Evolutionary conservation across 257 asterid genomes (phyloP).

Genomic region (Scutellaria barbata): DNA sequence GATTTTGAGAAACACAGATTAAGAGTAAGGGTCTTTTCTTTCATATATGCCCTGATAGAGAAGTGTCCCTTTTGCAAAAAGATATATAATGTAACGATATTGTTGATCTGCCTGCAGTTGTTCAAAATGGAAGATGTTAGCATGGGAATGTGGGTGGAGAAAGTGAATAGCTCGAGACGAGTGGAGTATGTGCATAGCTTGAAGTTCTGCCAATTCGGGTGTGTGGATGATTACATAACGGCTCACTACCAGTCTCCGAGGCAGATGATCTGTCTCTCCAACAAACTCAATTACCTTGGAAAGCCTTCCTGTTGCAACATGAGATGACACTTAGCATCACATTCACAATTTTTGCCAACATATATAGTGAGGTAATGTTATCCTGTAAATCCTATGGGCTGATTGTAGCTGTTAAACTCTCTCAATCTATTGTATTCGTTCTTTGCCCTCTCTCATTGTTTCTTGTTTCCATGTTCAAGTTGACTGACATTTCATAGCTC

Average conservation of each 20-base stretch:
- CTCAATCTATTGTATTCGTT: constrained; percentile 25
- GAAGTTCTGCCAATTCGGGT: constrained; percentile 90
- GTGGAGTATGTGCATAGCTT: constrained; percentile 86
- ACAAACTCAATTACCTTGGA: constrained; percentile 62
- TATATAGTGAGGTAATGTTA: constrained; percentile 26
- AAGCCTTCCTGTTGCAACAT: constrained; percentile 79
- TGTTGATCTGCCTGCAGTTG: constrained; percentile 50
- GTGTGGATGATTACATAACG: constrained; percentile 76
- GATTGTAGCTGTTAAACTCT: constrained; percentile 31
- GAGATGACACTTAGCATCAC: constrained; percentile 55
- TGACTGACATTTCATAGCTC: no score
- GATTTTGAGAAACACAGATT: constrained; percentile 66
- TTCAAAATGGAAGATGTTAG: constrained; percentile 98
- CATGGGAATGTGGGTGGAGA: constrained; percentile 96
- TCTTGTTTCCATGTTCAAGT: no score
- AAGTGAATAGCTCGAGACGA: constrained; percentile 57
- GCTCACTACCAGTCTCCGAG: constrained; percentile 95
- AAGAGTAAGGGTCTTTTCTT: constrained; percentile 53
- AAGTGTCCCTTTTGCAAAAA: not conserved
- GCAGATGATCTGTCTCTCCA: constrained; percentile 91
- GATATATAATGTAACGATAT: not conserved
- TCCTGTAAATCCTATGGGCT: constrained; percentile 46
- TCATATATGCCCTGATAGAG: not conserved
- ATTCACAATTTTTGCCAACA: constrained; percentile 53
- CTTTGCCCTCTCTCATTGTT: not conserved